These are phyloP conservation scores for Zarea fungicola DNA, from an alignment of 2,329 filamentous ascomycete genomes.

Conservation along the genomic window DNA sequence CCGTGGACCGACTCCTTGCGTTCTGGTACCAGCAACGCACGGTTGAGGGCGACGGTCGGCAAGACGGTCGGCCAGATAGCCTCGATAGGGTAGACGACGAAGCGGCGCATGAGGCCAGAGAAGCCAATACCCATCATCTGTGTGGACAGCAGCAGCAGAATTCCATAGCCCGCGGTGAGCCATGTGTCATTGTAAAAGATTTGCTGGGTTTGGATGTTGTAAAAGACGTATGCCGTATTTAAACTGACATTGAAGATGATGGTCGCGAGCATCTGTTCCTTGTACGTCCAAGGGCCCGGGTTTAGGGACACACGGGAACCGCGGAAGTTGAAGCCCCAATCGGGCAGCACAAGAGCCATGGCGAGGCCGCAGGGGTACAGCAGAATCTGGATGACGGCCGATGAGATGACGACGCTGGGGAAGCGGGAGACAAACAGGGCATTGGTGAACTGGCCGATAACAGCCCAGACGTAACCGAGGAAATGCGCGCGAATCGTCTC, in stretches of 20 bases:
- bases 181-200: slow-evolving; percentile 16
- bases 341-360: background rate
- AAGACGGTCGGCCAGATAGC: slow-evolving; percentile 19
- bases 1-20: slow-evolving; percentile 33
- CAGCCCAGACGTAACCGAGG: slow-evolving; percentile 11
- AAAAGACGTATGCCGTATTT: slow-evolving; percentile 30
- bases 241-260: slow-evolving; percentile 34
- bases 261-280: slow-evolving; percentile 35
- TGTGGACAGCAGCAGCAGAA: slow-evolving; percentile 26
- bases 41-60: slow-evolving; percentile 19
- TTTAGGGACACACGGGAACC: slow-evolving; percentile 27
- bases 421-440: slow-evolving; percentile 7
- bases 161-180: slow-evolving; percentile 24
- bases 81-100: slow-evolving; percentile 19
- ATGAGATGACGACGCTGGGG: slow-evolving; percentile 6
- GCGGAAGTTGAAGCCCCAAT: slow-evolving; percentile 8
- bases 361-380: slow-evolving; percentile 8
- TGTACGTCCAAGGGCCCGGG: slow-evolving; percentile 34
- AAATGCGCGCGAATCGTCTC: slow-evolving; percentile 7
- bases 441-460: slow-evolving; percentile 11
- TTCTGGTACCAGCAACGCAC: slow-evolving; percentile 25
- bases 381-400: slow-evolving; percentile 7
- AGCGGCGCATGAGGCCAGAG: slow-evolving; percentile 28
- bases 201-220: slow-evolving; percentile 31
- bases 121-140: slow-evolving; percentile 30